Evolutionary conservation across 2,329 filamentous ascomycete genomes (phyloP).

Genomic region (Apiospora koreana): DNA sequence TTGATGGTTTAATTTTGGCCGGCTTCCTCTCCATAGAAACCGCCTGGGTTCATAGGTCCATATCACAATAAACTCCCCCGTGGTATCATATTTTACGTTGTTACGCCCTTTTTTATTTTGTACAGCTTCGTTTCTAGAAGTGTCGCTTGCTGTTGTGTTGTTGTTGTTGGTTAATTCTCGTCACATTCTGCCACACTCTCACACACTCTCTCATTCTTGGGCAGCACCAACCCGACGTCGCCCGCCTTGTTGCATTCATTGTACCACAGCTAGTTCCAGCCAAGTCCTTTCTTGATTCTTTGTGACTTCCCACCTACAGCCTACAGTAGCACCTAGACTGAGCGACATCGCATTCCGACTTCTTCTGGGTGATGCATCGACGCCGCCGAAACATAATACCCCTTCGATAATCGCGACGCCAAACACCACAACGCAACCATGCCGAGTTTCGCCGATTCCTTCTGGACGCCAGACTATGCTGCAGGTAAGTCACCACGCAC

Average conservation of each 20-base stretch:
- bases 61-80: background rate
- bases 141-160: background rate
- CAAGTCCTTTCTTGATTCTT: slow-evolving; percentile 4
- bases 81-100: background rate
- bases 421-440: slow-evolving; percentile 48
- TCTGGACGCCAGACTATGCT: slow-evolving; percentile 98
- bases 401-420: background rate
- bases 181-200: background rate
- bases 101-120: background rate
- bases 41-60: background rate
- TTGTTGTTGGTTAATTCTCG: background rate
- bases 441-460: slow-evolving; percentile 91
- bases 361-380: slow-evolving; percentile 9
- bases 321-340: too few relatives aligned
- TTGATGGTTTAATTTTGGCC: slow-evolving; percentile 5
- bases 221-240: slow-evolving; percentile 2
- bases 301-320: background rate
- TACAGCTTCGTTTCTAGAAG: slow-evolving; percentile 4
- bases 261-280: background rate
- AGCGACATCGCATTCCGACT: background rate
- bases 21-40: slow-evolving; percentile 4
- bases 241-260: background rate
- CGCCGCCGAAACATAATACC: slow-evolving; percentile 8
- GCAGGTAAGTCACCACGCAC: slow-evolving; percentile 61
- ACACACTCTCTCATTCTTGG: background rate